Evolutionary conservation across 2,329 filamentous ascomycete genomes (phyloP).

Genomic region (Claviceps quebecensis): DNA sequence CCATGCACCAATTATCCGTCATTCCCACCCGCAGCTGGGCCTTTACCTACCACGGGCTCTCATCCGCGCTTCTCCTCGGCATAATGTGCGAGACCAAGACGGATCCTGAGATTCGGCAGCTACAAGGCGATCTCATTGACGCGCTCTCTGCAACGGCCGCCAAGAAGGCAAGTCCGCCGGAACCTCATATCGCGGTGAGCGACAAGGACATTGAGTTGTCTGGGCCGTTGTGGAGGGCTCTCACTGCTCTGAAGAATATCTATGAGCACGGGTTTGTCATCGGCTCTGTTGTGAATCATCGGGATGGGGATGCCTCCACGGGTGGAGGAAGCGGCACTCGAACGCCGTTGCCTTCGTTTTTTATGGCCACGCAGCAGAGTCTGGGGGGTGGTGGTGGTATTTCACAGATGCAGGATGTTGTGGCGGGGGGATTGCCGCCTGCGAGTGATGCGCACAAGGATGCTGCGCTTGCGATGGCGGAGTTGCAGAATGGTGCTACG

Average conservation of each 20-base stretch:
- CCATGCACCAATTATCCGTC: conserved; percentile 53
- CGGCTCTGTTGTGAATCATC: conserved; percentile 31
- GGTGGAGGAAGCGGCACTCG: conserved; percentile 29
- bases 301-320: conserved; percentile 32
- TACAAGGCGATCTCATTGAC: conserved; percentile 50
- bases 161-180: conserved; percentile 42
- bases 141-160: conserved; percentile 50
- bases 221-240: conserved; percentile 45
- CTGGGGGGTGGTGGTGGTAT: conserved; percentile 10
- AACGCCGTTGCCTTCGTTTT: conserved; percentile 24
- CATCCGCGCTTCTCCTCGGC: conserved; percentile 49
- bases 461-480: conserved; percentile 50
- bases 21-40: conserved; percentile 55
- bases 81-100: conserved; percentile 49
- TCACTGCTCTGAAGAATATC: conserved; percentile 49
- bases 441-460: conserved; percentile 41
- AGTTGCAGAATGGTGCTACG: conserved; percentile 44
- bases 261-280: conserved; percentile 50
- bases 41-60: conserved; percentile 53
- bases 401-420: conserved; percentile 11
- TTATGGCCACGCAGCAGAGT: conserved; percentile 9
- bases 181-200: conserved; percentile 37
- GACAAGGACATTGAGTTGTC: conserved; percentile 49
- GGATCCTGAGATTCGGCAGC: conserved; percentile 46
- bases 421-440: conserved; percentile 12